Conservation (phyloP, 2,329 filamentous ascomycete genomes). For the Colletotrichum karsti region DNA sequence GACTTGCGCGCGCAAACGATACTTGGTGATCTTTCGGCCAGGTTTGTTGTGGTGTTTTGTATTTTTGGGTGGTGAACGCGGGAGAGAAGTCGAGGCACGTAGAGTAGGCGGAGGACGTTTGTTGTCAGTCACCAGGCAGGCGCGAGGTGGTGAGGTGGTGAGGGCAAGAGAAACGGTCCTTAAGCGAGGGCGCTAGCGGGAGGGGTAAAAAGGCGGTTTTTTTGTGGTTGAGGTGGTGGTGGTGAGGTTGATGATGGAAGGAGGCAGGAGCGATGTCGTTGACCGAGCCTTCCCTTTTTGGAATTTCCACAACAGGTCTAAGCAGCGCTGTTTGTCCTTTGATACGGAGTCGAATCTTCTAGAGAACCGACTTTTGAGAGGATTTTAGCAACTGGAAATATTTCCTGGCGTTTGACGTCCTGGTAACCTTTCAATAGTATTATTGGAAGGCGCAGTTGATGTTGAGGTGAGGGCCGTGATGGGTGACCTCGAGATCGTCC, state of each 20-base stretch:
- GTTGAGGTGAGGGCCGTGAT: background rate
- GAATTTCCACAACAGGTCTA: background rate
- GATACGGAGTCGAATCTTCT: background rate
- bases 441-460: background rate
- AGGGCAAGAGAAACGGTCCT: background rate
- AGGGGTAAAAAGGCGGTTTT: background rate
- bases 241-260: conserved; percentile 18
- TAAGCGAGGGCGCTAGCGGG: background rate
- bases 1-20: conserved; percentile 8
- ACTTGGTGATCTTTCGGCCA: background rate
- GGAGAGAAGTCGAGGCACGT: background rate
- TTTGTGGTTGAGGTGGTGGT: too few relatives aligned
- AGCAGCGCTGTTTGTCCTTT: background rate
- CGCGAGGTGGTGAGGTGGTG: background rate
- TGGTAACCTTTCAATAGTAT: background rate
- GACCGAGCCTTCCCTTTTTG: background rate
- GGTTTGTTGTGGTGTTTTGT: background rate
- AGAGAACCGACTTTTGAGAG: background rate
- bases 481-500: background rate
- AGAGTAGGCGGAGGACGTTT: background rate
- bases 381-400: background rate
- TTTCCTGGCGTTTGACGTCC: background rate
- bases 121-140: background rate
- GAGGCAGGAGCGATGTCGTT: conserved; percentile 1
- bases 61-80: background rate